Base-by-base conservation (phyloP, 208 protist genomes). In the Acanthamoeba sp. region DNA sequence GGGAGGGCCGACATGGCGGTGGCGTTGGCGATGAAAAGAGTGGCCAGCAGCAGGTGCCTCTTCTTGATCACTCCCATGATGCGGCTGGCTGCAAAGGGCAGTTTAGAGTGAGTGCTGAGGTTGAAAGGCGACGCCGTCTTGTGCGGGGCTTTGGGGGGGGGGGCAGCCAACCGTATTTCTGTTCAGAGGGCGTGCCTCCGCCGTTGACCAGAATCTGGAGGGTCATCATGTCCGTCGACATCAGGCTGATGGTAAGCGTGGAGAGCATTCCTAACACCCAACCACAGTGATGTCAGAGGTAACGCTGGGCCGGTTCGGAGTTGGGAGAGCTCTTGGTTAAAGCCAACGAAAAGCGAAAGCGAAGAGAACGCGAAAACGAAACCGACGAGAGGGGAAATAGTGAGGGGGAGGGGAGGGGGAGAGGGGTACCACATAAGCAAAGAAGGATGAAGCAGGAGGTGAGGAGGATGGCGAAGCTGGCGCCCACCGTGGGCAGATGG, bases 241-340 rank as follows among this genome's bases (percentile, higher is more conserved):
- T 91, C 34, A 97, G 76, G 4, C 96, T 95, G 29, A 97, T 96
- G 7, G 96, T 97, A 12, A 97, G 88, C 18, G 95, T 95, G 3
- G 94, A 96, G 90, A 96, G 95, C 32, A 96, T 27, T 29, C 88
- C 88, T 93, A 50, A 62, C n/a, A n/a, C n/a, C n/a, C n/a, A n/a
- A n/a, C n/a, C n/a, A n/a, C n/a, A n/a, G 1, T 50, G 16, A 38
- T 27, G 48, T 9, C 45, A 38, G 48, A 27, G 48, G 48, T 5
- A 59, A 0, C 52, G 48, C 5, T 2, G 32, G 9, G 0, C 6
- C 5, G 12, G 20, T n/a, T 80, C 12, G 40, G 16, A 50, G 4
- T 48, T 50, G 6, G 40, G 22, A 10, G 0, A 32, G 20, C n/a
- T n/a, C n/a, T n/a, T n/a, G n/a, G n/a, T n/a, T n/a, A 22, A 24